These are phyloP conservation scores for Bonnemaisonia californica DNA, from an alignment of 31 red algal genomes.

Conservation along the genomic window DNA sequence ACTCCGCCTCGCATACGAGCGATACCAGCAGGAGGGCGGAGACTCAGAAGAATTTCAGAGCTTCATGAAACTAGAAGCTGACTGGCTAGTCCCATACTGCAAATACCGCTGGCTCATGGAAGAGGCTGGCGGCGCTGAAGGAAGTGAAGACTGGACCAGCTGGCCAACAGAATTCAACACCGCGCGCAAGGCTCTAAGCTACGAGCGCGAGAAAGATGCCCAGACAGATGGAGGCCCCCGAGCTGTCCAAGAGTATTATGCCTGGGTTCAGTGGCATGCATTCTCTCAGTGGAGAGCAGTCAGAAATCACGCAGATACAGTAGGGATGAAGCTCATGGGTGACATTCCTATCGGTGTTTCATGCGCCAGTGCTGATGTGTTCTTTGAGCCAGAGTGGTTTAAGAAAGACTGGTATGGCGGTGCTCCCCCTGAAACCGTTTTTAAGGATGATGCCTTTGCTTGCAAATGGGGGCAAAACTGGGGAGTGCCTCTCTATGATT, in stretches of 20 bases:
- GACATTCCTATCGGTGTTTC: slow-evolving; percentile 17
- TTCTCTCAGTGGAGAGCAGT: slow-evolving; percentile 12
- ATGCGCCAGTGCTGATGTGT: slow-evolving; percentile 1
- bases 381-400: slow-evolving; percentile 14
- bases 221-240: neutral
- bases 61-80: neutral
- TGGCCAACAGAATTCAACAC: neutral
- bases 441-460: slow-evolving; percentile 25
- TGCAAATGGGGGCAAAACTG: slow-evolving; percentile 29
- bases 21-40: neutral
- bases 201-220: neutral
- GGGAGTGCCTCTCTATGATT: slow-evolving; percentile 5
- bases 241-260: slow-evolving; percentile 7
- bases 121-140: neutral
- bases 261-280: slow-evolving; percentile 23
- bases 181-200: neutral
- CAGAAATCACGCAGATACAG: neutral
- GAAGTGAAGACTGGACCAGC: neutral
- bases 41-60: neutral
- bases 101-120: slow-evolving; percentile 9
- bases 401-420: slow-evolving; percentile 1
- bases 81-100: slow-evolving; percentile 14
- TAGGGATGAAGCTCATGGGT: slow-evolving; percentile 11
- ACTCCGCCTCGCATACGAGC: neutral
- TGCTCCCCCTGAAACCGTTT: slow-evolving; percentile 14